These are phyloP conservation scores for Leccinum incarnatum DNA, from an alignment of 768 basidiomycete genomes.

Conservation along the genomic window DNA sequence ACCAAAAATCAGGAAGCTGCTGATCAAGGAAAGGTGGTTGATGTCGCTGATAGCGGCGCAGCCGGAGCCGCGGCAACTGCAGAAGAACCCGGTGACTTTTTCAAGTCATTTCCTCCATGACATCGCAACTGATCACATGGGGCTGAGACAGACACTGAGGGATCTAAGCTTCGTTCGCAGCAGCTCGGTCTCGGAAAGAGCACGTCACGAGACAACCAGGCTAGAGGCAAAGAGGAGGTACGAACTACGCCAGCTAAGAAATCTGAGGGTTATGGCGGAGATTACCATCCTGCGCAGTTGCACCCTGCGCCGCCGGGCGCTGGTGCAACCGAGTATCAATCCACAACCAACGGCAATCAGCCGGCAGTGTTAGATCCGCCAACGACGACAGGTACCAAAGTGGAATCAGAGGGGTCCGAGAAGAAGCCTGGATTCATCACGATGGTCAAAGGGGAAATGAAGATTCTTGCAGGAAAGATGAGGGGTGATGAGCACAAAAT, in stretches of 20 bases:
- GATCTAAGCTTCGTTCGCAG: background rate
- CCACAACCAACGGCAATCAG: background rate
- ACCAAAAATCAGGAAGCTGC: background rate
- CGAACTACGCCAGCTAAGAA: background rate
- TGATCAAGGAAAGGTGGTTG: background rate
- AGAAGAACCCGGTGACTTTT: conserved; percentile 5
- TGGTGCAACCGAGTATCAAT: conserved; percentile 14
- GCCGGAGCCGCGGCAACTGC: background rate
- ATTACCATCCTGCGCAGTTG: conserved; percentile 29
- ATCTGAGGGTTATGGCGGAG: conserved; percentile 10
- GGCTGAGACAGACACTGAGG: background rate
- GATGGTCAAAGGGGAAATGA: conserved; percentile 35
- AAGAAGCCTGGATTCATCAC: conserved; percentile 29
- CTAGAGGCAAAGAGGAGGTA: conserved; percentile 1
- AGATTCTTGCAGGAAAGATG: conserved; percentile 31
- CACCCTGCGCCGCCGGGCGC: conserved; percentile 26
- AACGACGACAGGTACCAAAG: background rate
- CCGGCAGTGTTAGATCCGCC: background rate
- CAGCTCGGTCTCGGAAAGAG: background rate
- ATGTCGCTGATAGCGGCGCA: background rate
- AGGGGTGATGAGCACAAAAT: conserved; percentile 29
- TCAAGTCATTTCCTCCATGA: background rate
- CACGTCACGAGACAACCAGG: background rate
- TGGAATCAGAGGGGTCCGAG: conserved; percentile 2
- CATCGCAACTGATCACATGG: background rate